phyloP scores from a whole-genome alignment of 1,284 basidiomycete genomes.

The Ustilago cynodontis region DNA sequence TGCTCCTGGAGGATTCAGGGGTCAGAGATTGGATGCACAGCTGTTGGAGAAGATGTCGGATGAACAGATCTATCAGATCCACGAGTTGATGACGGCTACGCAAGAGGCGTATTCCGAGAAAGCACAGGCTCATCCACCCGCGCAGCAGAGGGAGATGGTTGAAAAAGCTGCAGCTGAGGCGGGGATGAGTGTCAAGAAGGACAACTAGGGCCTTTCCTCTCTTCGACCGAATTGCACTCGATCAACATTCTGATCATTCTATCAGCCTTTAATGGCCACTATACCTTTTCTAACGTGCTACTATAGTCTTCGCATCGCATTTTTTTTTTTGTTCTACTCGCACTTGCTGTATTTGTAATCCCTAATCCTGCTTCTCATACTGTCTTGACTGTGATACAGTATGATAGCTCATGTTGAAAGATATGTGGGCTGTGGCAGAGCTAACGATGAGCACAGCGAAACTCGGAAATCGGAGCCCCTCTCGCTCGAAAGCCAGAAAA shows the following conservation, averaged over 20 bases:
- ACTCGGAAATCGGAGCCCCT: slow-evolving; percentile 21
- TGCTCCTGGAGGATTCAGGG: slow-evolving; percentile 42
- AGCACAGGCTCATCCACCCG: slow-evolving; percentile 47
- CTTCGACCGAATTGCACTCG: not conserved
- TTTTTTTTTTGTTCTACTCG: not conserved
- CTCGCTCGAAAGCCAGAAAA: slow-evolving; percentile 1
- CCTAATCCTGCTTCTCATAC: not conserved
- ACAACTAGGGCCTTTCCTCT: slow-evolving; percentile 5
- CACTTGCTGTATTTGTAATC: slow-evolving; percentile 40
- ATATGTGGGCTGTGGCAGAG: not conserved
- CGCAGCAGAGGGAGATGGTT: slow-evolving; percentile 35
- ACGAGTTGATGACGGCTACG: slow-evolving; percentile 66
- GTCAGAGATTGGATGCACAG: slow-evolving; percentile 53
- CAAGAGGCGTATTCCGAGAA: slow-evolving; percentile 60
- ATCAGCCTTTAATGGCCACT: not conserved
- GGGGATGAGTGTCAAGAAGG: slow-evolving; percentile 48
- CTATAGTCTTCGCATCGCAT: slow-evolving; percentile 24
- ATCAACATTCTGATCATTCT: not conserved
- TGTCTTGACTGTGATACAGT: not conserved
- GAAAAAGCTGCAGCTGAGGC: slow-evolving; percentile 46
- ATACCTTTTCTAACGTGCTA: not conserved
- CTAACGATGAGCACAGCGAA: slow-evolving; percentile 2
- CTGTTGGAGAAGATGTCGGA: slow-evolving; percentile 66
- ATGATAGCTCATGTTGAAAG: not conserved
- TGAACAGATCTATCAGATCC: slow-evolving; percentile 70